Base-by-base conservation (phyloP, 1,284 basidiomycete species). In the Sanghuangporus baumii region DNA sequence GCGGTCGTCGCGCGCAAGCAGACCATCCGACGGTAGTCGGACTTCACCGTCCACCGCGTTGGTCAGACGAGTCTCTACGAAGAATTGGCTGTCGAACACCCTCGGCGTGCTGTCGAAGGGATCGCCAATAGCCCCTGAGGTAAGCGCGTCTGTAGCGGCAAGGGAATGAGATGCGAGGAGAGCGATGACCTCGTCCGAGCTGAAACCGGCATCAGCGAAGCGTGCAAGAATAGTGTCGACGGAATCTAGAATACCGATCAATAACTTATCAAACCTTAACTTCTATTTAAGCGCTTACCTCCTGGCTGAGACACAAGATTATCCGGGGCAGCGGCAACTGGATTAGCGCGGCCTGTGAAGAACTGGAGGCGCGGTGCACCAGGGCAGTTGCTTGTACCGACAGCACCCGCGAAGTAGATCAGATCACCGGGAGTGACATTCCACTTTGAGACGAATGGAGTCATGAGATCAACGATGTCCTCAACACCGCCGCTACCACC, bases 141-240 rank as follows among this genome's bases (percentile, higher is more conserved):
- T 71, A 18, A 75, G 66, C 43, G 68, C 69, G 52, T 76, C 73
- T 52, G 71, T 70, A 34, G 75, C 74, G 55, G 76, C 76, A 59
- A 79, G 64, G 6, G 75, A 71, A 68, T 79, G 77, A 67, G 74
- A 75, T 36, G 76, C 73, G 16, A 80, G 72, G 54, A 79, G 72
- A 36, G 75, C 76, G 51, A 81, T 75, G 26, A 78, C 73, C 67
- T 80, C 77, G 38, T 67, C 69, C 3, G 77, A 68, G 56, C 67
- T 69, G 69, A 81, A 76, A 12, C 75, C 75, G 31, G 74, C 78
- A 57, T 80, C 78, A 3, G 64, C 70, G 66, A 80, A 75, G 18
- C 78, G 71, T 0, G 69, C 71, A 11, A 80, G 69, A 59, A 80
- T 79, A 7, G 57, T 69, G 57, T 72, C 71, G 57, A 78, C 72